Conservation (phyloP, 257 asterid species). For the Solanum commersonii region DNA sequence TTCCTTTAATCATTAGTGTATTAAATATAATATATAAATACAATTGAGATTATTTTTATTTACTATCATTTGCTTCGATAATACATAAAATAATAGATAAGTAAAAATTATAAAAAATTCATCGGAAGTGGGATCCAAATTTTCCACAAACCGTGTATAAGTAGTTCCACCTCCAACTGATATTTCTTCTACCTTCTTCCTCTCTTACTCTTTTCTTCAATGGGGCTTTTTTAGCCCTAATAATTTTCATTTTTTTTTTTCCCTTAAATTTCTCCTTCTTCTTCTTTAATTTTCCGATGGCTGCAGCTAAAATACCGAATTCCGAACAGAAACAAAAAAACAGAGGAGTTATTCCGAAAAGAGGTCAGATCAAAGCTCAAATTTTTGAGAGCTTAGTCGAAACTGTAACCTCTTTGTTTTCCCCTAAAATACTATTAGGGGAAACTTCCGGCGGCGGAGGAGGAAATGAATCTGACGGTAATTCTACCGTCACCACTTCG, state of each 20-base stretch:
- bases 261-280: background rate
- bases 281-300: background rate
- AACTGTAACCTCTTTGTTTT: slow-evolving; percentile 16
- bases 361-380: slow-evolving; percentile 53
- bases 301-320: slow-evolving; percentile 8
- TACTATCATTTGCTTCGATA: no score
- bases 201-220: background rate
- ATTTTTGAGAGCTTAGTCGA: slow-evolving; percentile 39
- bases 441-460: background rate
- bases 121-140: background rate
- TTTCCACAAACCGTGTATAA: background rate
- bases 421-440: background rate
- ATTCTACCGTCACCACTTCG: background rate
- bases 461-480: background rate
- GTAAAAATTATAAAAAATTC: background rate
- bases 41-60: no score
- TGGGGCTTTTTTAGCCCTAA: background rate
- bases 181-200: background rate
- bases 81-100: no score
- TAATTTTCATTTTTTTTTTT: background rate
- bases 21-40: no score
- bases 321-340: background rate
- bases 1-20: no score
- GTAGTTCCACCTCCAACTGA: background rate
- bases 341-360: slow-evolving; percentile 15